phyloP scores from a whole-genome alignment of 352 stramenopile genomes.

The Discostella stelligera region DNA sequence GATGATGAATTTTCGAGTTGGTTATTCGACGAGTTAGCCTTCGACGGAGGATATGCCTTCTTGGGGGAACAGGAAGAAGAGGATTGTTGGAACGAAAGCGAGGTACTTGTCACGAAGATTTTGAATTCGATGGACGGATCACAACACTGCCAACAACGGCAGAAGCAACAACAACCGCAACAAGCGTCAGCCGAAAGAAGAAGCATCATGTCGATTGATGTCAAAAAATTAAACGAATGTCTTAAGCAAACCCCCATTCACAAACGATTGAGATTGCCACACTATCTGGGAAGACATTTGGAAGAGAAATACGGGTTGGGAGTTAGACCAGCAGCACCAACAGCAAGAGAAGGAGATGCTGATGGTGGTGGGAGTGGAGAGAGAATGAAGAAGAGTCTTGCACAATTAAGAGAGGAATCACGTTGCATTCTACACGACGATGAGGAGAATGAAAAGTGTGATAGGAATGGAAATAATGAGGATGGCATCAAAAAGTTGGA shows the following conservation, averaged over 20 bases:
- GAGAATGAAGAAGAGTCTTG: constrained; percentile 2
- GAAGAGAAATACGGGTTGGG: background rate
- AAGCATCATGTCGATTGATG: background rate
- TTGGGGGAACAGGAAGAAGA: background rate
- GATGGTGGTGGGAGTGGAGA: background rate
- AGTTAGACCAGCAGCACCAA: background rate
- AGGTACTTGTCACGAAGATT: background rate
- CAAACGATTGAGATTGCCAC: background rate
- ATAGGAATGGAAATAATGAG: background rate
- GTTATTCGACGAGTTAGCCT: background rate
- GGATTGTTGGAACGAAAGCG: background rate
- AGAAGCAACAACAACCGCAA: background rate
- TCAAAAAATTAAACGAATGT: background rate
- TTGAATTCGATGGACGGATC: background rate
- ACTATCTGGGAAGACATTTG: background rate
- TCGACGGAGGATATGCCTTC: background rate
- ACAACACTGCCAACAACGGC: too few relatives aligned
- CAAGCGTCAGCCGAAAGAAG: background rate
- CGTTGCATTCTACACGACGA: background rate
- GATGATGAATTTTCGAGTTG: background rate
- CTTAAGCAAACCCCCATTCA: background rate
- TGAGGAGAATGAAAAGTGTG: background rate
- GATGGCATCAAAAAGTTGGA: background rate
- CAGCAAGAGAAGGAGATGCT: background rate
- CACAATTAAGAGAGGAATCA: constrained; percentile 11